phyloP scores from a whole-genome alignment of 495 filamentous ascomycete species.

The Aspergillus avenaceus region DNA sequence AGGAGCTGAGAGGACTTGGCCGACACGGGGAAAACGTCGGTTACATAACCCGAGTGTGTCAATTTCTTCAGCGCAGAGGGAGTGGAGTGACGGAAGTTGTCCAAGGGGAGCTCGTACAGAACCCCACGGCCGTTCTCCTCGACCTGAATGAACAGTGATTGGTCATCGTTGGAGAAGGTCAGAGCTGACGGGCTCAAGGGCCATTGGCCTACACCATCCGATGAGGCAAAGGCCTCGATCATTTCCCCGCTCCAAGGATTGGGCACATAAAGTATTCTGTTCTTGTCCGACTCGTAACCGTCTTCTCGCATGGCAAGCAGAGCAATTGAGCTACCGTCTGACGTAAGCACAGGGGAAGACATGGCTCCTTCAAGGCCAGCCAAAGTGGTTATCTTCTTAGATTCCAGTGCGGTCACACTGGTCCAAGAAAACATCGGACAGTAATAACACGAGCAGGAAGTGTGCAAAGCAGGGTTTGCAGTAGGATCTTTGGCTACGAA shows the following conservation, averaged over 20 bases:
- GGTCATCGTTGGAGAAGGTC: conserved; percentile 62
- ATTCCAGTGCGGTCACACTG: conserved; percentile 44
- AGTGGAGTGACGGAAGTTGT: conserved; percentile 46
- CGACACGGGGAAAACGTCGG: conserved; percentile 50
- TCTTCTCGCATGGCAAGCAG: conserved; percentile 75
- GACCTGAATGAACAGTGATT: conserved; percentile 59
- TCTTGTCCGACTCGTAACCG: conserved; percentile 89
- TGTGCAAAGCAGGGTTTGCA: conserved; percentile 73
- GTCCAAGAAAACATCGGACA: conserved; percentile 58
- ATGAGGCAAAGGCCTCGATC: conserved; percentile 58
- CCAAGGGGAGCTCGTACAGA: conserved; percentile 58
- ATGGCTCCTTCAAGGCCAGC: conserved; percentile 63
- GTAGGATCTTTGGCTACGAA: conserved; percentile 85
- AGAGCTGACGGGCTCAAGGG: conserved; percentile 62
- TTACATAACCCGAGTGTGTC: conserved; percentile 58
- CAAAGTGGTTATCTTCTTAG: conserved; percentile 36
- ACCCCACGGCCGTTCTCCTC: conserved; percentile 62
- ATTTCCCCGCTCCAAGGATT: conserved; percentile 54
- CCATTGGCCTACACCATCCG: conserved; percentile 63
- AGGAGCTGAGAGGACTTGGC: conserved; percentile 51
- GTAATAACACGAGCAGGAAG: conserved; percentile 62
- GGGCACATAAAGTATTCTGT: conserved; percentile 65
- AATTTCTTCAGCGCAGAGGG: conserved; percentile 52
- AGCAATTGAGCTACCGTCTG: conserved; percentile 67
- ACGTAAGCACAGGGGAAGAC: conserved; percentile 70